phyloP scores from a whole-genome alignment of 2,329 filamentous ascomycete species.

The Trichoderma sp. region DNA sequence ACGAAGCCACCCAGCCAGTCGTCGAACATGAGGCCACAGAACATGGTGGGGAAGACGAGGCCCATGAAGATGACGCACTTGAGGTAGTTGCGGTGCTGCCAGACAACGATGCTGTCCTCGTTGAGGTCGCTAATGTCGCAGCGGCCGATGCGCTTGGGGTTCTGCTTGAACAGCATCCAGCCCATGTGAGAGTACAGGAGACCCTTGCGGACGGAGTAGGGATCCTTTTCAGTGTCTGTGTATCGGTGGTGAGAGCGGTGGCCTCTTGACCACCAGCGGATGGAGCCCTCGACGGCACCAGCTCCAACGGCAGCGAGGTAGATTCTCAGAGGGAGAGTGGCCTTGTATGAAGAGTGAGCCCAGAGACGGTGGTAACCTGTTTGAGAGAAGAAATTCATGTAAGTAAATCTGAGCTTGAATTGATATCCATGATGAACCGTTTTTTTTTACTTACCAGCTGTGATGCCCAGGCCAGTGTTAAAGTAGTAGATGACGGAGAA shows the following conservation, averaged over 20 bases:
- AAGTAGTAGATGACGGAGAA: constrained; percentile 80
- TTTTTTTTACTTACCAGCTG: constrained; percentile 57
- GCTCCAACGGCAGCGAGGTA: constrained; percentile 80
- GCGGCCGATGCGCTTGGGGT: constrained; percentile 82
- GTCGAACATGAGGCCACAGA: constrained; percentile 75
- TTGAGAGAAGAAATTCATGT: neutral
- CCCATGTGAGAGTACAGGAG: constrained; percentile 75
- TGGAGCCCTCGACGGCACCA: constrained; percentile 80
- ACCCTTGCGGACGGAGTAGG: constrained; percentile 87
- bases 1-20: constrained; percentile 81
- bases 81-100: constrained; percentile 85
- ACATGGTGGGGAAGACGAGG: constrained; percentile 69
- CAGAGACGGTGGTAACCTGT: constrained; percentile 65
- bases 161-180: constrained; percentile 94
- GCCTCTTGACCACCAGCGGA: constrained; percentile 85
- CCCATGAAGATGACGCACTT: constrained; percentile 77
- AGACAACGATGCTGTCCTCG: constrained; percentile 79
- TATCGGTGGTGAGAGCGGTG: constrained; percentile 89
- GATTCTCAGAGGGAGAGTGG: constrained; percentile 70
- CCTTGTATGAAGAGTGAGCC: constrained; percentile 83
- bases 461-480: constrained; percentile 78
- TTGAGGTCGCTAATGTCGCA: constrained; percentile 88
- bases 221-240: constrained; percentile 89
- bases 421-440: neutral
- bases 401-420: neutral